These are phyloP conservation scores for Aspergillus oerlinghausenensis DNA, from an alignment of 2,329 filamentous ascomycete genomes.

Conservation along the genomic window DNA sequence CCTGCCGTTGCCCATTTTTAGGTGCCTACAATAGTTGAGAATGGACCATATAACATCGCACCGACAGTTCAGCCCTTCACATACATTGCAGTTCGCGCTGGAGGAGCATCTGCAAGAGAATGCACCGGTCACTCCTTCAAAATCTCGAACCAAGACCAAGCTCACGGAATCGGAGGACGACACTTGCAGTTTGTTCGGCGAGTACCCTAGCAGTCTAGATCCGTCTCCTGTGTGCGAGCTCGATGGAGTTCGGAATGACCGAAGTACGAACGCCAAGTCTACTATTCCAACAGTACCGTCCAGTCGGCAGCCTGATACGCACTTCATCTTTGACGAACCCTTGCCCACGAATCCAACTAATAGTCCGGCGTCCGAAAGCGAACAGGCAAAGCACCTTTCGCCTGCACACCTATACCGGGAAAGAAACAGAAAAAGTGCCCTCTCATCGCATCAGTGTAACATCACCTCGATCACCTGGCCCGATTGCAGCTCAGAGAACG, in stretches of 20 bases:
- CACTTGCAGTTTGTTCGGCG: background rate
- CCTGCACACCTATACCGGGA: background rate
- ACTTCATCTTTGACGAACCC: conserved; percentile 2
- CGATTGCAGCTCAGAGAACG: background rate
- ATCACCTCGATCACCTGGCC: background rate
- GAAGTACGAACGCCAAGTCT: background rate
- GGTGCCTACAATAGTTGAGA: background rate
- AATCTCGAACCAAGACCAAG: background rate
- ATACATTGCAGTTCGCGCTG: background rate
- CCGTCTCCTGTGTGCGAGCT: background rate
- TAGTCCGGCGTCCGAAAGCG: conserved; percentile 9
- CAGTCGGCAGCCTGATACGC: background rate
- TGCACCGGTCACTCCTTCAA: background rate
- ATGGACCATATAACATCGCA: background rate
- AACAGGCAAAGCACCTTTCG: background rate
- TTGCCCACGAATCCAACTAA: conserved; percentile 6
- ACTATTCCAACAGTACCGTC: background rate
- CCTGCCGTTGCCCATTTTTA: background rate
- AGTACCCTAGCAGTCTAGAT: background rate
- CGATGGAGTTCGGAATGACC: background rate
- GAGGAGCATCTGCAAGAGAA: background rate
- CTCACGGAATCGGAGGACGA: background rate
- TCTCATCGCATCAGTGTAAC: background rate
- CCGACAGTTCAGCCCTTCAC: background rate
- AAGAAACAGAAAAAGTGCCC: background rate